Base-by-base conservation (phyloP, 2,329 filamentous ascomycete species). In the Pseudogymnoascus sp. region DNA sequence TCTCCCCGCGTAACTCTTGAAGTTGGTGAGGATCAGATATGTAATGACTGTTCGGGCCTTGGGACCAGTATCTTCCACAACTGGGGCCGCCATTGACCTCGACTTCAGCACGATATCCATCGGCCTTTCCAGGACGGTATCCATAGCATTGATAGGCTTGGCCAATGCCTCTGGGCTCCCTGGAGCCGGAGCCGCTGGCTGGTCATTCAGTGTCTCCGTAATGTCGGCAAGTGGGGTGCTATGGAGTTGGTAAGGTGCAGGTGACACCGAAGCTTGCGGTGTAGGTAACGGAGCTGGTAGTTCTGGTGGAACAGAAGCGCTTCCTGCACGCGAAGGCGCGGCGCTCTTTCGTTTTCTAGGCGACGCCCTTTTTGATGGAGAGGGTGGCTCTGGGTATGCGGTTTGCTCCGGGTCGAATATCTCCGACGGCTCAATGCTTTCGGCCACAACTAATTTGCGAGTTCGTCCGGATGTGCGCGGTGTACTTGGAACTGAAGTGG, bases 1-100 rank as follows among this genome's bases (percentile, higher is more conserved):
- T 66, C 90, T 82, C 3, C 94, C 94, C 14, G 94, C 94, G 74
- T 99, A 99, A 78, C 93, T 97, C 79, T 99, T 99, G 84, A 99
- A 99, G 76, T 99, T 99, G 68, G 85, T 95, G 69, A 99, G 82
- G 65, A 96, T 87, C 59, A 99, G 80, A 73, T 96, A 91, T 16
- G 91, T 94, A 67, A 99, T 93, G 62, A 97, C 93, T 67, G 94
- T 92, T 62, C 94, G 89, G 61, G 91, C 80, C 74, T 92, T 96
- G 1, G 92, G 90, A 0, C 83, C 86, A 0, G 83, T 84, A 25
- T 91, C 85, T 73, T 96, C 90, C 47, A 90, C 84, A n/a, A 85
- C 77, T 0, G 84, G 82, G 25, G 86, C 79, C 1, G 84, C 81
- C 71, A 88, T 79, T 35, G 88, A 89, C 65, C 92, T 87, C 59